A percentile compares a stretch with the other conserved stretches of the same genome.
Evolutionary conservation across 257 asterid species (phyloP).

Genomic region (Solanum clarkiae): DNA sequence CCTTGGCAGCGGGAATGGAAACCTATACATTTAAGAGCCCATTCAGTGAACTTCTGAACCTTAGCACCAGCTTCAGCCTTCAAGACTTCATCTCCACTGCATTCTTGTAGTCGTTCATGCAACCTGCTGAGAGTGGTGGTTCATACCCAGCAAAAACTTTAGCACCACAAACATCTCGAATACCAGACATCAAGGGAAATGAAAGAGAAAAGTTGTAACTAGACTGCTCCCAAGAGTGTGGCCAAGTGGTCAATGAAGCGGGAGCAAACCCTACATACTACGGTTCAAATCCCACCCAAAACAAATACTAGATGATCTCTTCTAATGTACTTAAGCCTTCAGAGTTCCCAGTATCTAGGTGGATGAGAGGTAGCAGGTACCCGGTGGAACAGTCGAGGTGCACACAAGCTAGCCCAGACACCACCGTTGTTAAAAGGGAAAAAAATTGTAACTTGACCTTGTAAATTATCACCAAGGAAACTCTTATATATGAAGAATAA

Average conservation of each 20-base stretch:
- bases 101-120: constrained; percentile 91
- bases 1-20: constrained; percentile 97
- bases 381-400: background rate
- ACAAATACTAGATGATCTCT: background rate
- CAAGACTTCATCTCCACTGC: constrained; percentile 92
- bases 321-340: background rate
- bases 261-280: background rate
- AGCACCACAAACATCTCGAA: background rate
- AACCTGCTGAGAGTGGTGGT: constrained; percentile 37
- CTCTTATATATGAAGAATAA: background rate
- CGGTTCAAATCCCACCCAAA: background rate
- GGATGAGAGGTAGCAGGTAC: background rate
- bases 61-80: constrained; percentile 98
- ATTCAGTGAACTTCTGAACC: constrained; percentile 94
- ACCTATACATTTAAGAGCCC: constrained; percentile 99
- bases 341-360: background rate
- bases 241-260: background rate
- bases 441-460: background rate
- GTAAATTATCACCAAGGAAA: background rate
- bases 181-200: background rate
- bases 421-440: background rate
- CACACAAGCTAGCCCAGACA: background rate
- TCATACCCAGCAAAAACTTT: constrained; percentile 3
- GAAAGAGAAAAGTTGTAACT: background rate
- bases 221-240: background rate